These are phyloP conservation scores for Zasmidium citrigriseum DNA, from an alignment of 2,329 filamentous ascomycete species.

Conservation along the genomic window DNA sequence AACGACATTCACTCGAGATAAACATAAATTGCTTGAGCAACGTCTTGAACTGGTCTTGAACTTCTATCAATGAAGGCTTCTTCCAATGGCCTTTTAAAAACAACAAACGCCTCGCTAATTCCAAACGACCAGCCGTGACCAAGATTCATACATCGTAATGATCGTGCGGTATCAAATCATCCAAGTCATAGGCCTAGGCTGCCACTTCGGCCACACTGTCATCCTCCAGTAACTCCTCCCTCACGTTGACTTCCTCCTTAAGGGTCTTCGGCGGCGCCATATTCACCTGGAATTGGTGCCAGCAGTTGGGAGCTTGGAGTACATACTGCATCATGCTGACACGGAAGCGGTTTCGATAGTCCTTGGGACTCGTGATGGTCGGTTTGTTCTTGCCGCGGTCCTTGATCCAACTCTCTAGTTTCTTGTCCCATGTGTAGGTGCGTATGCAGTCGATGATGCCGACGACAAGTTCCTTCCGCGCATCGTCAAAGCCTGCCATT, in stretches of 20 bases:
- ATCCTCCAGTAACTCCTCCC: slow-evolving; percentile 15
- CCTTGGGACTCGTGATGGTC: slow-evolving; percentile 94
- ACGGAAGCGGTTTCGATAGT: slow-evolving; percentile 93
- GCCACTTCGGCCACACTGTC: not conserved
- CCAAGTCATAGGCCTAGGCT: not conserved
- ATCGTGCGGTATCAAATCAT: not conserved
- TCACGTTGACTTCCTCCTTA: slow-evolving; percentile 23
- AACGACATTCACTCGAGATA: not conserved
- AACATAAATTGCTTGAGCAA: too few relatives aligned
- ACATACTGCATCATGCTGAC: slow-evolving; percentile 95
- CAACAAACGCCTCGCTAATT: not conserved
- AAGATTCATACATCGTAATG: not conserved
- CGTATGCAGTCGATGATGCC: slow-evolving; percentile 98
- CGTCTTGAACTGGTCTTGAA: too few relatives aligned
- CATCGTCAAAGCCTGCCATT: slow-evolving; percentile 96
- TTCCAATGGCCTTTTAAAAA: not conserved
- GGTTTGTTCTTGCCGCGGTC: slow-evolving; percentile 86
- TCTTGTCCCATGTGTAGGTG: slow-evolving; percentile 99
- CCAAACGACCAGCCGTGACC: not conserved
- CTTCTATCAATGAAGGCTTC: not conserved
- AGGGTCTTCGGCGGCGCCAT: slow-evolving; percentile 35
- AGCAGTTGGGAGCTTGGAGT: slow-evolving; percentile 72
- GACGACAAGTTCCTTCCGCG: slow-evolving; percentile 85
- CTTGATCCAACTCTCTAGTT: slow-evolving; percentile 99
- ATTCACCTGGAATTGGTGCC: slow-evolving; percentile 64